Evolutionary conservation across 495 filamentous ascomycete genomes (phyloP), one percentile per base, ranked within the genome.

Genomic region (Tuber umbilicatum): DNA sequence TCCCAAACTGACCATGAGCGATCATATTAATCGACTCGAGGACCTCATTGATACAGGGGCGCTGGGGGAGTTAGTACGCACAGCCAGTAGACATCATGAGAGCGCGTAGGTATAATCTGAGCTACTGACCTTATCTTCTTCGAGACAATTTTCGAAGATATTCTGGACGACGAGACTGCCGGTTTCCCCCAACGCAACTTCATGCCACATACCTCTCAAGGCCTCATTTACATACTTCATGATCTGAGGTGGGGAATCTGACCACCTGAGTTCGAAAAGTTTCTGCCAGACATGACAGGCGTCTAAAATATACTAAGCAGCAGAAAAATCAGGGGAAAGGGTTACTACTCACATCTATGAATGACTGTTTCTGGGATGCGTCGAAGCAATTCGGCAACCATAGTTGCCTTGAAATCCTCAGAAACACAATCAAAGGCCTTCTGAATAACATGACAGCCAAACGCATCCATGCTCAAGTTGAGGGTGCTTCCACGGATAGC

Each of bases 201-300:
- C 94, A 80, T 98, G 94, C 95, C 95, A 99, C 93, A 97, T 97
- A 71, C 94, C 95, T 75, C 89, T 89, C 42, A 99, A 87, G 43
- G 95, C 91, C 77, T 99, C 95, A 81, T 99, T 99, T 82, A 99
- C 95, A 80, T 94, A 97, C 80, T 91, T 91, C 95, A 99, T 98
- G 83, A 99, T 96, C 83, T 97, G 94, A 35, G 95, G 95, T 21
- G 95, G 96, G 72, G 94, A 93, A 74, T 93, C 91, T 75, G 89
- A 92, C 95, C 95, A 99, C 76, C 95, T 89, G 81, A 99, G 87
- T 84, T 99, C 95, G 78, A 99, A 99, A n/a, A 99, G 89, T 86
- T 99, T 99, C 86, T 99, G 95, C 95, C 95, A 99, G 77, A 99
- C 95, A 83, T 99, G 95, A 77, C 95, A 99, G 72, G 95, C 94